Conservation (phyloP, 73 alveolate species). For the Uronychia setigera region DNA sequence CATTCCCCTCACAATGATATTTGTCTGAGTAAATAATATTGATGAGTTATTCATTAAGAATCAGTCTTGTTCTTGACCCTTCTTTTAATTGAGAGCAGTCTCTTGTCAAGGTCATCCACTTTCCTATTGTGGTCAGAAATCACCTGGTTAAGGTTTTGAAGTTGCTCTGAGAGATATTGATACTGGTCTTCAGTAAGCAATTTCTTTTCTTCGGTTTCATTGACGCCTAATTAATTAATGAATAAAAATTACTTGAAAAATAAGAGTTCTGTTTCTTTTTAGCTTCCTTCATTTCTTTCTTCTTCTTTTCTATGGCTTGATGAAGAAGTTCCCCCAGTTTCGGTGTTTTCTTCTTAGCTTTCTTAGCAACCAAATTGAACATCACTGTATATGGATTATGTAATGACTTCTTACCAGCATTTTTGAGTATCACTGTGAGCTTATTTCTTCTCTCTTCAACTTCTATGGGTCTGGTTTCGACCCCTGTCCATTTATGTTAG, state of each 20-base stretch:
- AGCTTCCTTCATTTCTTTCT: constrained; percentile 27
- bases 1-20: no score
- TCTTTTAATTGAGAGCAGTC: constrained; percentile 1
- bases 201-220: background rate
- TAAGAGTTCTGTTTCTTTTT: constrained; percentile 6
- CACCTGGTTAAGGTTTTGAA: background rate
- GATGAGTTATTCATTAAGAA: background rate
- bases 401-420: constrained; percentile 30
- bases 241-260: background rate
- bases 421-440: constrained; percentile 54
- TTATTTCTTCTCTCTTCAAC: constrained; percentile 39
- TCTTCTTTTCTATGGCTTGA: constrained; percentile 33
- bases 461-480: constrained; percentile 21
- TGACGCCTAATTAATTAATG: background rate
- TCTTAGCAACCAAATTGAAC: constrained; percentile 25
- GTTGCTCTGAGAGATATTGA: background rate
- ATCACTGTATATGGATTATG: background rate
- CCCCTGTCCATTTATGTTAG: constrained; percentile 1
- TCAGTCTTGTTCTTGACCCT: background rate
- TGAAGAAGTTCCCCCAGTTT: constrained; percentile 29
- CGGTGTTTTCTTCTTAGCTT: constrained; percentile 36
- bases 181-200: constrained; percentile 1
- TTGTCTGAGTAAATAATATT: no score
- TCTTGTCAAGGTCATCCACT: constrained; percentile 2
- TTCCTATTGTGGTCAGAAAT: constrained; percentile 1